Base-by-base conservation (phyloP, 192 early-diverging fungal genomes). In the Gaertneriomyces sp. region DNA sequence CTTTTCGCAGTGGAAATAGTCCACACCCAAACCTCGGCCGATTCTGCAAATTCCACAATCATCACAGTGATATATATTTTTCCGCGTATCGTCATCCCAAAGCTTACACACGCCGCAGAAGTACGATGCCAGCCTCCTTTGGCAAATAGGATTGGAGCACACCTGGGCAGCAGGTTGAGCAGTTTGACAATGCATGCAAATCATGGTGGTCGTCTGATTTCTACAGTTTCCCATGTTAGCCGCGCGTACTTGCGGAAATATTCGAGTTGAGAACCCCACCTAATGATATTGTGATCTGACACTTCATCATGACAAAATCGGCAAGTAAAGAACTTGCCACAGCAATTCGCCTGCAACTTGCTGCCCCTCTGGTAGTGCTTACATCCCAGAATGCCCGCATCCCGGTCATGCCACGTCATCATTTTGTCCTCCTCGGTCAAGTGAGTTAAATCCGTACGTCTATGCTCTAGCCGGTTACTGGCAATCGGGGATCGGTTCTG, bases 11-110 rank as follows among this genome's bases (percentile, higher is more conserved):
- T 98, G 96, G 72, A 90, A 94, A 65, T 88, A 98, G 62, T 95
- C 90, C 1, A 75, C 68, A 1, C 88, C 86, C 1, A 90, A 73
- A 0, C 90, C 90, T 56, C 85, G 79, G 39, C 94, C 96, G 42
- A 91, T 83, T 14, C 93, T 85, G 68, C 96, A 98, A 50, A 98
- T 93, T 1, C 92, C 92, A 64, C 96, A 98, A 44, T 86, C 82
- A 67, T 90, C 79, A 69, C 96, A 98, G 68, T 98, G 96, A 77
- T 93, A 98, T 40, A 97, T 93, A 14, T 81, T 69, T 64, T 94
- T 95, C 39, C 77, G 60, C 5, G 88, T 74, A 56, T 90, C 89
- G 57, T 95, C 84, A 63, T 96, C 94, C 88, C 93, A 93, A 8
- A 98, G 79, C 70, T 93, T 91, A 68, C 96, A 98, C 39, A 83